phyloP scores from a whole-genome alignment of 2,329 filamentous ascomycete species.

The Alternaria rosae region DNA sequence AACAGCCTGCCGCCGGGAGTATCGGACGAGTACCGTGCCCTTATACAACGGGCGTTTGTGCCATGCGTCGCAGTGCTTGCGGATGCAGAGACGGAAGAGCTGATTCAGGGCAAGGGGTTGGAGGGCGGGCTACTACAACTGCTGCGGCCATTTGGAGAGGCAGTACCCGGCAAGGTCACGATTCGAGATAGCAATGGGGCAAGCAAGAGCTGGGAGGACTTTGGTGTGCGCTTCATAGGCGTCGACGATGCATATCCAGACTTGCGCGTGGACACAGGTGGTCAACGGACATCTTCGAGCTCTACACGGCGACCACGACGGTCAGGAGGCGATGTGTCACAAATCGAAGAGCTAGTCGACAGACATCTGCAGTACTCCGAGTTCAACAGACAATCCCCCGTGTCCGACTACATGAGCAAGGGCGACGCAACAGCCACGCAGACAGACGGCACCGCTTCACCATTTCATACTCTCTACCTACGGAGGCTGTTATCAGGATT shows the following conservation, averaged over 20 bases:
- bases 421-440: constrained; percentile 21
- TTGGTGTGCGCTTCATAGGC: constrained; percentile 82
- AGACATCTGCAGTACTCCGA: constrained; percentile 81
- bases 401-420: constrained; percentile 54
- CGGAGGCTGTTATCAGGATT: constrained; percentile 82
- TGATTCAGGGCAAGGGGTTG: constrained; percentile 86
- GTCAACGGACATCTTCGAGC: constrained; percentile 35
- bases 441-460: constrained; percentile 61
- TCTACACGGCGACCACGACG: constrained; percentile 47
- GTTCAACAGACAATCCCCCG: constrained; percentile 51
- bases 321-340: constrained; percentile 63
- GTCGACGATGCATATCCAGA: constrained; percentile 65
- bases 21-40: constrained; percentile 64
- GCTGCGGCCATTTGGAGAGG: constrained; percentile 89
- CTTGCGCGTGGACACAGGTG: constrained; percentile 37
- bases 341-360: constrained; percentile 82
- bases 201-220: constrained; percentile 86
- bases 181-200: constrained; percentile 89
- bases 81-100: constrained; percentile 83
- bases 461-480: constrained; percentile 86
- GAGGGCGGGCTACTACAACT: constrained; percentile 82
- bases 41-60: constrained; percentile 85
- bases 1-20: constrained; percentile 50
- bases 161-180: constrained; percentile 83
- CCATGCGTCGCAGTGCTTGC: constrained; percentile 87